These are phyloP conservation scores for Diaporthe citri DNA, from an alignment of 2,329 filamentous ascomycete species.

Conservation along the genomic window DNA sequence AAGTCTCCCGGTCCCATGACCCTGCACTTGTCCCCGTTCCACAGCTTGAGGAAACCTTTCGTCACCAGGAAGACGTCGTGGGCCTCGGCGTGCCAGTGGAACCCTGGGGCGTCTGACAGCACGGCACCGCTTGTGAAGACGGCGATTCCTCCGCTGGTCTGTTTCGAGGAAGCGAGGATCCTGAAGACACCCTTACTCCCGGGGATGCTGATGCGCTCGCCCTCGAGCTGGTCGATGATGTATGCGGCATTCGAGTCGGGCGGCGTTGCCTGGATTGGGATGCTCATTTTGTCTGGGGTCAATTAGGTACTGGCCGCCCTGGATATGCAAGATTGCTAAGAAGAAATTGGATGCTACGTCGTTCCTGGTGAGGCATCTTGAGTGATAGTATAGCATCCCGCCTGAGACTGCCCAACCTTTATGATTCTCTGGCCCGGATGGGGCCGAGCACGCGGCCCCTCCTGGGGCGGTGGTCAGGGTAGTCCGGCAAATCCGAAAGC, in stretches of 20 bases:
- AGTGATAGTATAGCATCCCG: background rate
- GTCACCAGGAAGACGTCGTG: slow-evolving; percentile 70
- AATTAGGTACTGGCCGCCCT: background rate
- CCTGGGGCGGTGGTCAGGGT: background rate
- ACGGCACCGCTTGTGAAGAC: slow-evolving; percentile 64
- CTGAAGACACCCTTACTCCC: slow-evolving; percentile 65
- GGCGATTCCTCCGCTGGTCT: slow-evolving; percentile 63
- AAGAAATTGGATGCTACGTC: background rate
- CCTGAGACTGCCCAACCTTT: background rate
- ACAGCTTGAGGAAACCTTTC: slow-evolving; percentile 68
- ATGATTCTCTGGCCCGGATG: slow-evolving; percentile 6
- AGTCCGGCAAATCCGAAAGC: slow-evolving; percentile 25
- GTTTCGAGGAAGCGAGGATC: slow-evolving; percentile 63
- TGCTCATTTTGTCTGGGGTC: slow-evolving; percentile 45
- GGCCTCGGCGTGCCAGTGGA: slow-evolving; percentile 68
- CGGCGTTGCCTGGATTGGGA: slow-evolving; percentile 51
- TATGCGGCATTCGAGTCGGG: slow-evolving; percentile 56
- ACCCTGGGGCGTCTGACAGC: slow-evolving; percentile 61
- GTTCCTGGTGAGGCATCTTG: background rate
- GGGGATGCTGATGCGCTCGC: slow-evolving; percentile 64
- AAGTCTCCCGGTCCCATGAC: slow-evolving; percentile 68
- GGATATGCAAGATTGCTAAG: background rate
- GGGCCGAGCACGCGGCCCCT: slow-evolving; percentile 23
- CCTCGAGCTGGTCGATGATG: slow-evolving; percentile 62
- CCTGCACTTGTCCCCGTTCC: slow-evolving; percentile 68